Evolutionary conservation across 768 basidiomycete species (phyloP), one percentile per base, ranked within the genome.

Genomic region (Leucocoprinus birnbaumii): DNA sequence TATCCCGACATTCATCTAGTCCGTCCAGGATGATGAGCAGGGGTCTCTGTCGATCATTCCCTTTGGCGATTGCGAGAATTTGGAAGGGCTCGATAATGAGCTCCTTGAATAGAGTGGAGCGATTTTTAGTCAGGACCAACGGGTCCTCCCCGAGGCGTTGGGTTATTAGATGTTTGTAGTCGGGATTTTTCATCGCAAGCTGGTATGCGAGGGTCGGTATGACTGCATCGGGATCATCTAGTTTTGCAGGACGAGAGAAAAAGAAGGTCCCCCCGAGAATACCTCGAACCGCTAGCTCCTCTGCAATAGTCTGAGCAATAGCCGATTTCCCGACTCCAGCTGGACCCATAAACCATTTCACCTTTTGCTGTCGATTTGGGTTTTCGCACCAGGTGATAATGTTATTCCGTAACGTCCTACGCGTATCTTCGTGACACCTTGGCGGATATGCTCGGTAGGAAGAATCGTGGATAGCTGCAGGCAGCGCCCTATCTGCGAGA

Each of bases 221-320:
- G 11, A 53, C 35, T 24, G 26, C 34, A 31, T 25, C 42, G 13
- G 37, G 53, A 10, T 38, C 44, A 11, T 31, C 31, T 31, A 31
- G 31, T 14, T 41, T 7, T 13, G 46, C 44, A 14, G 43, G 38
- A 19, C 45, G 54, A 6, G 48, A 55, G 46, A 37, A 55, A 22
- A 55, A 55, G 48, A 55, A 55, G 25, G 54, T 34, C 8, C n/a
- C 54, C 4, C 44, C 54, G 13, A 55, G 31, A 11, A 19, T 19
- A 16, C 46, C 54, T 26, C 24, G 1, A 7, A 2, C 21, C n/a
- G 45, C 42, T 10, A 25, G 14, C 19, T 27, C 18, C 31, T 53
- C 24, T 18, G 52, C 52, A 10, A 53, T 26, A 10, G 52, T 44
- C 25, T 53, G 52, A 19, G 52, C 52, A n/a, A 53, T 25, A 18